Evolutionary conservation across 192 early-diverging fungal species (phyloP), one percentile per base, ranked within the genome.

Genomic region (Oehlia diaphana): DNA sequence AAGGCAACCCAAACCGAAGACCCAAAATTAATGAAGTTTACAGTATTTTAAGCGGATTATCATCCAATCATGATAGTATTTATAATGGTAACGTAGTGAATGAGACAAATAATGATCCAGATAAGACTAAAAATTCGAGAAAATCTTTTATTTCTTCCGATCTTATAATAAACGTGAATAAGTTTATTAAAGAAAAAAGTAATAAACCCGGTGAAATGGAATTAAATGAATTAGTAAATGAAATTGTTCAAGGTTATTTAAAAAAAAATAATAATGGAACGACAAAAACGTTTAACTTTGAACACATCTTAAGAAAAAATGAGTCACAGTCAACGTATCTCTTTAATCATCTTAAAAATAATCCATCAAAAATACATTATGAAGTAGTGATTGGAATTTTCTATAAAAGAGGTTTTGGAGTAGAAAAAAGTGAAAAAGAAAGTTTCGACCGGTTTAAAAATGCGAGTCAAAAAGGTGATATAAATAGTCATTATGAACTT

Each of bases 1-100:
- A 79, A 2, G 44, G 33, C 2, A 80, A 83, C 62, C 73, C 78
- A 3, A 78, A 71, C 31, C 64, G 81, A 21, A 75, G 84, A 13
- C 84, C 82, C 0, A 23, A 44, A 8, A 44, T 9, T 44, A 9
- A 44, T 9, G 9, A 9, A 44, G 42, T 44, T 44, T 44, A 44
- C 9, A 9, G 0, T 44, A 44, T 44, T 44, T 9, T 44, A 44
- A 44, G 1, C 0, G 7, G 7, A 44, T 44, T 44, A 44, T 7
- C 0, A 44, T 7, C 37, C 37, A 37, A 37, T 5, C 0, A 37
- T 37, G 2, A 37, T 37, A 37, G 5, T 5, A 37, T 2, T 31
- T 1, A 31, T 31, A 31, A 26, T 26, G 26, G 26, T 26, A 26
- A 26, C 0, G 26, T 31, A 31, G 31, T 0, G 0, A 26, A 26